A percentile compares a stretch with the other conserved stretches of the same genome.
Conservation (phyloP, 1,284 basidiomycete species). For the Trametes sp. region DNA sequence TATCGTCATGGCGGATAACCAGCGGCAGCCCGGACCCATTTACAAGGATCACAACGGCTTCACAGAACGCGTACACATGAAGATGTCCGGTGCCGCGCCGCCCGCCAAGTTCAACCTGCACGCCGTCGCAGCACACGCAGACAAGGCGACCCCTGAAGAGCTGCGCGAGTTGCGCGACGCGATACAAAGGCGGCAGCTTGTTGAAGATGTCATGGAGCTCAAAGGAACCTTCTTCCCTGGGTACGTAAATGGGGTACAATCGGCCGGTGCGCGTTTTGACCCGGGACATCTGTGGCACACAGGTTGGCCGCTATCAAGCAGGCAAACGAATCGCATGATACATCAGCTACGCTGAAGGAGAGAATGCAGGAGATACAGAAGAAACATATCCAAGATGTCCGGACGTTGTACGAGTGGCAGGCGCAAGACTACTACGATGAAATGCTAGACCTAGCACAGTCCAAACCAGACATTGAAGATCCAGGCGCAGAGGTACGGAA, state of each 20-base stretch:
- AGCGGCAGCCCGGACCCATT: slow-evolving; percentile 11
- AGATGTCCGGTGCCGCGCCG: slow-evolving; percentile 25
- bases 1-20: slow-evolving; percentile 1
- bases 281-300: not conserved
- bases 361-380: slow-evolving; percentile 30
- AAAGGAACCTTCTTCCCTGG: slow-evolving; percentile 40
- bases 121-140: slow-evolving; percentile 12
- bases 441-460: slow-evolving; percentile 32
- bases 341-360: slow-evolving; percentile 26
- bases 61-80: slow-evolving; percentile 20
- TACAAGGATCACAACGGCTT: slow-evolving; percentile 34
- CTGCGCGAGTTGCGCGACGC: slow-evolving; percentile 30
- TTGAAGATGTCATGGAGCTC: slow-evolving; percentile 36
- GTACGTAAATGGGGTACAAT: slow-evolving; percentile 26
- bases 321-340: slow-evolving; percentile 29
- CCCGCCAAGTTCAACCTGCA: slow-evolving; percentile 28
- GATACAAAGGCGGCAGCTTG: slow-evolving; percentile 34
- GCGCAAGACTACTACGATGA: slow-evolving; percentile 38
- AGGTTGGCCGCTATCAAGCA: slow-evolving; percentile 35
- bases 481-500: slow-evolving; percentile 32
- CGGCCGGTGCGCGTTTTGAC: not conserved
- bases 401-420: slow-evolving; percentile 35
- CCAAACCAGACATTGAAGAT: slow-evolving; percentile 23
- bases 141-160: slow-evolving; percentile 15
- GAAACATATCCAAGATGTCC: slow-evolving; percentile 34